Base-by-base conservation (phyloP, 352 stramenopile genomes). In the Pythium aquatile region DNA sequence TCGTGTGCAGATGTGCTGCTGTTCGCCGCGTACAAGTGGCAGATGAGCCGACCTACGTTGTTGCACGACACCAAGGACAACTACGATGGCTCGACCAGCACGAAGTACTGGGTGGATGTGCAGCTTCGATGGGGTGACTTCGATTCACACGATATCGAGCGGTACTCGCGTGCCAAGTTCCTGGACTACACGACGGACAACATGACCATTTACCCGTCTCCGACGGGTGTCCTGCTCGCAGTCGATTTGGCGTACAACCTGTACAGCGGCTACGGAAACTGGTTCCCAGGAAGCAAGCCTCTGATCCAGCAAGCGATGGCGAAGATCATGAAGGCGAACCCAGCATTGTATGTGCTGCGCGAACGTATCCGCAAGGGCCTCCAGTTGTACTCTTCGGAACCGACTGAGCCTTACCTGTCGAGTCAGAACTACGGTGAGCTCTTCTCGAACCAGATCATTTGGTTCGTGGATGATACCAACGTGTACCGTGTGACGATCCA, bases 281-380 rank as follows among this genome's bases (percentile, higher is more conserved):
- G 98, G 86, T 99, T 99, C 81, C 97, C 97, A 35, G 97, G 98
- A 32, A 97, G 93, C 62, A 99, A 99, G 76, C 97, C 97, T 7
- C 81, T 99, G 9, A 90, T 99, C 76, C 98, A 99, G 74, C 98
- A 99, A 87, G 98, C 97, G 8, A 99, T 99, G 97, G 97, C 98
- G 37, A 99, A 99, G 84, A 99, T 99, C 73, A 99, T 99, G 85
- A 99, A 99, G 83, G 97, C 97, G 2, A 99, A 99, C 76, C 98
- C 98, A 42, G 98, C 98, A 30, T 78, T 99, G 56, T 99, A 99
- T 76, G 98, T 99, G 42, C 84, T 99, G 30, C 90, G 98, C 52
- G 98, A 99, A 74, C 96, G 98, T 61, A 99, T 99, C 73, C 95
- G 98, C 60, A 99, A 99, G 84, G 97, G 98, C 59, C 81, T 99